Conservation (phyloP, 2,329 filamentous ascomycete species). For the Tolypocladium pustulatum region DNA sequence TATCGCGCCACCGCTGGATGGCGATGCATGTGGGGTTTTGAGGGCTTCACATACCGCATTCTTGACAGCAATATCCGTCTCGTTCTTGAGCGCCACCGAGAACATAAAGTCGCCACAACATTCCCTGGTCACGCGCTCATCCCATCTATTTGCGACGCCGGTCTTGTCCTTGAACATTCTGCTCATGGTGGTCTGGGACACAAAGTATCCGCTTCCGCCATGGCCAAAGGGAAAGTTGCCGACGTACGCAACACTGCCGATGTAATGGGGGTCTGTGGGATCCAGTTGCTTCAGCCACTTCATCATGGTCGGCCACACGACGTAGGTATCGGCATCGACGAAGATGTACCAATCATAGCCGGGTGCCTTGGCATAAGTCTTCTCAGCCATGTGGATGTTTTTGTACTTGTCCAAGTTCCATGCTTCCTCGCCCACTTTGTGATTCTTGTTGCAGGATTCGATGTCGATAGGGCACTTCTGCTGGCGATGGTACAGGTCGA, state of each 20-base stretch:
- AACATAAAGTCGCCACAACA: slow-evolving; percentile 45
- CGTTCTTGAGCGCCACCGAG: slow-evolving; percentile 32
- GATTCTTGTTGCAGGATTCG: slow-evolving; percentile 29
- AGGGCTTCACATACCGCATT: slow-evolving; percentile 25
- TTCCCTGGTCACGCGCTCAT: slow-evolving; percentile 24
- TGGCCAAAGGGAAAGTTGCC: slow-evolving; percentile 37
- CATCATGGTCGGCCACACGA: slow-evolving; percentile 41
- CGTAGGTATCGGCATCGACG: slow-evolving; percentile 48
- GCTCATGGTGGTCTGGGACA: slow-evolving; percentile 42
- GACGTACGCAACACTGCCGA: slow-evolving; percentile 38
- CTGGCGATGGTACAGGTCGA: slow-evolving; percentile 36
- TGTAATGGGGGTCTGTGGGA: slow-evolving; percentile 31
- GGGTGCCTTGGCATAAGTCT: slow-evolving; percentile 38
- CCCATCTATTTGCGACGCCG: slow-evolving; percentile 35
- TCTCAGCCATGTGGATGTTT: slow-evolving; percentile 48
- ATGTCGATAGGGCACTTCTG: slow-evolving; percentile 33
- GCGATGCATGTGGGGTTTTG: neutral
- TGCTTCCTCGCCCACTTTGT: slow-evolving; percentile 18
- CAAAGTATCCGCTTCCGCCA: slow-evolving; percentile 43
- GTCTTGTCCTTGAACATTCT: slow-evolving; percentile 28
- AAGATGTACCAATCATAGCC: slow-evolving; percentile 49
- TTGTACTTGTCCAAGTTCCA: slow-evolving; percentile 54
- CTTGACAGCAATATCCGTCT: slow-evolving; percentile 27
- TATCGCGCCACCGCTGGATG: neutral
- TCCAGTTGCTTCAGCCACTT: slow-evolving; percentile 36